Percentiles rank a stretch among this genome's conserved stretches.
These are phyloP conservation scores for Streptanthus diversifolius DNA, from an alignment of 345 rosid genomes.

Conservation along the genomic window DNA sequence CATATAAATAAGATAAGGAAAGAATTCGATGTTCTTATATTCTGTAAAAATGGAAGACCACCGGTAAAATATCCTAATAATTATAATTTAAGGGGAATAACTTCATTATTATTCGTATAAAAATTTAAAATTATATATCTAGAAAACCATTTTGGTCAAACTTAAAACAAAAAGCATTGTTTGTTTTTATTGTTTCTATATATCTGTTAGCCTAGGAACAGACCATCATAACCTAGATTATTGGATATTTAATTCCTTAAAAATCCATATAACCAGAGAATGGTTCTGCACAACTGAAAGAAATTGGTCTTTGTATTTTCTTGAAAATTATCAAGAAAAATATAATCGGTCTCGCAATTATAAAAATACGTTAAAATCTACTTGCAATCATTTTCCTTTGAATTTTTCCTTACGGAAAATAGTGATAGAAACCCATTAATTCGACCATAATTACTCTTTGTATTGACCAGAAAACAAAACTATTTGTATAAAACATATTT, in stretches of 20 bases:
- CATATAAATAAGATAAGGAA: constrained; percentile 8
- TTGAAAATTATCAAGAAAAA: background rate
- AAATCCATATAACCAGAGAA: background rate
- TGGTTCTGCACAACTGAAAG: background rate
- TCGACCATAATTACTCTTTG: background rate
- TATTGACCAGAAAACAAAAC: background rate
- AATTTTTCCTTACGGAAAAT: background rate
- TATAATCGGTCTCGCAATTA: background rate
- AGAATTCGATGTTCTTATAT: background rate
- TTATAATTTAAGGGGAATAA: constrained; percentile 2
- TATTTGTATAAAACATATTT: background rate
- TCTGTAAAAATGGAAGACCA: background rate
- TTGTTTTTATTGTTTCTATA: background rate
- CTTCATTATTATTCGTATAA: background rate
- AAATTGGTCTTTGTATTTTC: background rate
- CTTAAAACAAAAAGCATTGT: background rate
- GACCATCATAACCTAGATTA: background rate
- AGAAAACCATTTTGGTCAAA: constrained; percentile 7
- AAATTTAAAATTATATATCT: background rate
- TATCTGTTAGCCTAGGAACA: background rate
- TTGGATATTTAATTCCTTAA: background rate
- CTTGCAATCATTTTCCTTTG: background rate
- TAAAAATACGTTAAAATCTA: constrained; percentile 2
- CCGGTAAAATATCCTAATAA: constrained; percentile 11
- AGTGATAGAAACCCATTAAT: background rate